Conservation (phyloP, 2,329 filamentous ascomycete genomes). For the Lecanicillium sp. region DNA sequence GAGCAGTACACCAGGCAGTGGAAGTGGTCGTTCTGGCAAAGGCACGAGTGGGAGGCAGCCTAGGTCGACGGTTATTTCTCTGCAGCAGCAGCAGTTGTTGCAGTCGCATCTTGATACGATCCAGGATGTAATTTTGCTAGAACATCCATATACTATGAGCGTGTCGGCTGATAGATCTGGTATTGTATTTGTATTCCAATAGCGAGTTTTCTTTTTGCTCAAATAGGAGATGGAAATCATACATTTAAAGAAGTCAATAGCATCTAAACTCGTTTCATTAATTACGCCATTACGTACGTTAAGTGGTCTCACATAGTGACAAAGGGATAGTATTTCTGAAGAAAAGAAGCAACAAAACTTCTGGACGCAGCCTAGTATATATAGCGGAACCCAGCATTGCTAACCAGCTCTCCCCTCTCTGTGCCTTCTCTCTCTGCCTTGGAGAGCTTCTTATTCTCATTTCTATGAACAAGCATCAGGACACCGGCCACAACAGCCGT, state of each 20-base stretch:
- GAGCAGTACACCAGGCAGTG: slow-evolving; percentile 10
- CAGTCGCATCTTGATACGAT: slow-evolving; percentile 83
- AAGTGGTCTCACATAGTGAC: too few relatives aligned
- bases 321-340: too few relatives aligned
- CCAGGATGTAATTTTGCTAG: slow-evolving; percentile 79
- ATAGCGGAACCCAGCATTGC: too few relatives aligned
- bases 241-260: too few relatives aligned
- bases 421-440: slow-evolving; percentile 14
- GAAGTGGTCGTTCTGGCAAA: slow-evolving; percentile 18
- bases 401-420: too few relatives aligned
- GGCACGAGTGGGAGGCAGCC: slow-evolving; percentile 40
- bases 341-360: too few relatives aligned
- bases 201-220: too few relatives aligned
- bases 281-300: too few relatives aligned
- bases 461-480: slow-evolving; percentile 45
- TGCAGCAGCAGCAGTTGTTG: slow-evolving; percentile 80
- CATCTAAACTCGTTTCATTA: too few relatives aligned
- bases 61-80: slow-evolving; percentile 75
- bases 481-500: slow-evolving; percentile 46
- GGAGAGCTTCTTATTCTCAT: slow-evolving; percentile 55
- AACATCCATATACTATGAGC: slow-evolving; percentile 87
- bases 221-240: too few relatives aligned
- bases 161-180: slow-evolving; percentile 84
- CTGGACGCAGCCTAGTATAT: too few relatives aligned
- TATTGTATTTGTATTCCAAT: slow-evolving; percentile 75